Conservation (phyloP, 2,329 filamentous ascomycete genomes). For the Tolypocladium pustulatum region DNA sequence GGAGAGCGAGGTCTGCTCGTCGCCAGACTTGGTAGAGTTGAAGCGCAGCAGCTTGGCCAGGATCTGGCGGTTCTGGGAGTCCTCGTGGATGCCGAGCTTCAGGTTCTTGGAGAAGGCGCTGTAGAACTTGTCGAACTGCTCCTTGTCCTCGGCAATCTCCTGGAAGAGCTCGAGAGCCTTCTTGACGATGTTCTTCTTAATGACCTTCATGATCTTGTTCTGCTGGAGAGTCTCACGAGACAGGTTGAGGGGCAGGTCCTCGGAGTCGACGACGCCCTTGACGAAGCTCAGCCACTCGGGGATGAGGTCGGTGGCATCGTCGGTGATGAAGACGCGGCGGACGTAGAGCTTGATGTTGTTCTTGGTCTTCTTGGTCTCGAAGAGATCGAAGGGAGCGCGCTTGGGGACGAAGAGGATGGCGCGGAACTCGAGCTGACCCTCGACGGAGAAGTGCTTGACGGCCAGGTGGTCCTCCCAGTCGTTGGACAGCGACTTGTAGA, state of each 20-base stretch:
- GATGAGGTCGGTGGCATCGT: conserved; percentile 97
- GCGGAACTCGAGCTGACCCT: conserved; percentile 99
- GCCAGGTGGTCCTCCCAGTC: conserved; percentile 99
- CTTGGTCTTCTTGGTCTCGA: conserved; percentile 99
- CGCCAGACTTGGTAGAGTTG: conserved; percentile 97
- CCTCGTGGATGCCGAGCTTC: conserved; percentile 99
- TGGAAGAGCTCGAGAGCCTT: conserved; percentile 99
- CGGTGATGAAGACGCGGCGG: conserved; percentile 99
- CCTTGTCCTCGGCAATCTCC: conserved; percentile 98
- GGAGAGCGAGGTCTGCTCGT: conserved; percentile 84
- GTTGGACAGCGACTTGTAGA: conserved; percentile 99
- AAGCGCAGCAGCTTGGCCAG: conserved; percentile 98
- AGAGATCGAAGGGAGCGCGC: conserved; percentile 98
- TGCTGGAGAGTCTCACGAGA: conserved; percentile 99
- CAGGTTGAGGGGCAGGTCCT: conserved; percentile 98
- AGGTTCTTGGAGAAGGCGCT: conserved; percentile 99
- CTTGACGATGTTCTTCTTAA: conserved; percentile 99
- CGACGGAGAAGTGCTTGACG: conserved; percentile 99
- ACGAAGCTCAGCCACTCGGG: conserved; percentile 99
- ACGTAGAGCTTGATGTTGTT: conserved; percentile 99
- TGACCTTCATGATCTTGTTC: conserved; percentile 99
- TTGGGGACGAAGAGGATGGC: conserved; percentile 99
- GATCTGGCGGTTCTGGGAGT: conserved; percentile 85
- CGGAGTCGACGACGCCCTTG: conserved; percentile 99
- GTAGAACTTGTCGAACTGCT: conserved; percentile 99